Conservation (phyloP, 73 alveolate genomes). For the Paramecium sexaurelia region DNA sequence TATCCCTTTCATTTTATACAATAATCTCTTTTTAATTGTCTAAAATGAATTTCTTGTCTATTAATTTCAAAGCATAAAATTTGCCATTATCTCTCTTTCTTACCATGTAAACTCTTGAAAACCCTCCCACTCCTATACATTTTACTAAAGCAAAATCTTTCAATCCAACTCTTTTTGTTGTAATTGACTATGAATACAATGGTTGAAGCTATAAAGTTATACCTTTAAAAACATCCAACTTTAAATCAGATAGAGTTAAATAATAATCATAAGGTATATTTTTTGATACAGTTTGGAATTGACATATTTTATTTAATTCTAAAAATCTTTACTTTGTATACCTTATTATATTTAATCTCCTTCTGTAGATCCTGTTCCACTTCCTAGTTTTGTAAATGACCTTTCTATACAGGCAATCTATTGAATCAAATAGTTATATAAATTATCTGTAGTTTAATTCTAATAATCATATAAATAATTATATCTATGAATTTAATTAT, state of each 20-base stretch:
- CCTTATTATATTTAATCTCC: conserved; percentile 46
- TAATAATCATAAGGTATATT: conserved; percentile 54
- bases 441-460: conserved; percentile 23
- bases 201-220: background rate
- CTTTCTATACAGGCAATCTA: conserved; percentile 24
- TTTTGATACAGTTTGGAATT: conserved; percentile 32
- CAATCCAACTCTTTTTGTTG: conserved; percentile 50
- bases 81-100: conserved; percentile 88
- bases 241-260: background rate
- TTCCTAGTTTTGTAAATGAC: background rate
- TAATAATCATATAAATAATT: background rate
- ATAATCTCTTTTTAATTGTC: conserved; percentile 73
- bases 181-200: background rate
- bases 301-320: conserved; percentile 52
- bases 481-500: background rate
- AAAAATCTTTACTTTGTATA: background rate
- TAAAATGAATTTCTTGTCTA: conserved; percentile 76
- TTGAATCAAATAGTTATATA: conserved; percentile 30
- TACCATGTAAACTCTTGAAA: conserved; percentile 80
- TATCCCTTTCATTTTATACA: conserved; percentile 74
- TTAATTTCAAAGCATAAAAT: conserved; percentile 81
- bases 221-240: background rate
- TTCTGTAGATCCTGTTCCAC: conserved; percentile 34
- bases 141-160: conserved; percentile 68
- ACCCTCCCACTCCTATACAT: conserved; percentile 93